Evolutionary conservation across 2,329 filamentous ascomycete species (phyloP).

Genomic region (Ceratocystis diversiconidia): DNA sequence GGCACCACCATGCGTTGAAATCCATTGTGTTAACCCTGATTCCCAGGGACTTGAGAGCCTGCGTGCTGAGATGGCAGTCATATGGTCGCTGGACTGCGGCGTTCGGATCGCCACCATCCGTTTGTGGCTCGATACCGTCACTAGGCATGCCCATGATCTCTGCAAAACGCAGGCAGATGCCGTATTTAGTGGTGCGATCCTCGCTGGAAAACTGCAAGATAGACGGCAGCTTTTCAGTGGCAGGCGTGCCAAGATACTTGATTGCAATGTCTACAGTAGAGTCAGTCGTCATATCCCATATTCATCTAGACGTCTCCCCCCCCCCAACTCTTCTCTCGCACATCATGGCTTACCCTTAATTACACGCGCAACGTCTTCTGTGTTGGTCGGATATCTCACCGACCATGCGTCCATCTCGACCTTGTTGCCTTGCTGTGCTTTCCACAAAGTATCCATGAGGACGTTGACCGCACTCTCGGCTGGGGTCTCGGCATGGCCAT

Average conservation of each 20-base stretch:
- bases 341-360: constrained; percentile 41
- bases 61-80: constrained; percentile 75
- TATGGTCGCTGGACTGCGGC: constrained; percentile 66
- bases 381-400: constrained; percentile 74
- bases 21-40: constrained; percentile 61
- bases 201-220: constrained; percentile 79
- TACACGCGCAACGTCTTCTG: constrained; percentile 70
- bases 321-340: neutral
- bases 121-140: constrained; percentile 53
- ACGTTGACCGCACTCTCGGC: constrained; percentile 73
- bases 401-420: constrained; percentile 80
- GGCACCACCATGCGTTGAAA: constrained; percentile 70
- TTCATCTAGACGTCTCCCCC: neutral
- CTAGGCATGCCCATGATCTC: constrained; percentile 65
- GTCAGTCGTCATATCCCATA: too few species aligned
- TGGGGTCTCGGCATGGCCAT: constrained; percentile 56
- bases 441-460: constrained; percentile 62
- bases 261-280: constrained; percentile 46
- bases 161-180: constrained; percentile 66
- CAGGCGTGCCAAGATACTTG: constrained; percentile 45
- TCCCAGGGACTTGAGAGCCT: constrained; percentile 54
- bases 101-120: constrained; percentile 56
- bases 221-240: constrained; percentile 43
- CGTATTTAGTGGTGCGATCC: constrained; percentile 76
- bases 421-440: constrained; percentile 47